Evolutionary conservation across 1,284 basidiomycete genomes (phyloP), one percentile per base, ranked within the genome.

Genomic region (Cryptococcus hybrid): DNA sequence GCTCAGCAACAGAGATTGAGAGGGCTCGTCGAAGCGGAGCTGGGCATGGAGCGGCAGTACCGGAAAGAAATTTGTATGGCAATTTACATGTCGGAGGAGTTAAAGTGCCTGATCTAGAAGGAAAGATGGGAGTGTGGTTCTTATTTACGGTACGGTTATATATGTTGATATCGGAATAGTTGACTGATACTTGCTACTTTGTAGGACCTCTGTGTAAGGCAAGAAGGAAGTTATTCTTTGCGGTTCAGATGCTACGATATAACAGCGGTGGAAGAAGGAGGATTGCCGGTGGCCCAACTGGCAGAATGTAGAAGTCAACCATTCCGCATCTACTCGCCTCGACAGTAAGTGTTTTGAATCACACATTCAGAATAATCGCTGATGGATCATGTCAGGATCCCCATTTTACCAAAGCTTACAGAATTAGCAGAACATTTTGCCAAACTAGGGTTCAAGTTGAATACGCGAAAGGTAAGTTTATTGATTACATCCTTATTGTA

Each of bases 381-480:
- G 15, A 37, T 24, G 40, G 30, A 7, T 9, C 37, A 43, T 52
- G 47, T n/a, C 45, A 76, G 74, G 37, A 73, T 73, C 34, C 75
- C 73, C 1, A 70, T 70, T 1, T 55, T 73, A 6, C 75, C 75
- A 0, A 70, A 69, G 56, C 65, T 67, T 2, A 75, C 73, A 3
- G 64, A 62, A 42, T 52, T 77, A 11, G 67, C 73, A 0, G 75
- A 74, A 39, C 73, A 75, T 53, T 77, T 77, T 53, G 67, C 65
- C 12, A 58, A 62, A n/a, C 69, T 70, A 47, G 75, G 75, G 3
- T 77, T 71, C 67, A 75, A 75, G 57, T 65, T 77, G 40, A 77
- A 74, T 53, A 71, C 71, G 9, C 67, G 75, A 11, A 77, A 75
- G 58, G 74, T 75, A 47, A 51, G 67, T 4, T 4, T 30, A 3